Percentiles rank a stretch among this genome's conserved stretches.
Conservation (phyloP, 176 grass and related monocot genomes). For the Panicum miliaceum region DNA sequence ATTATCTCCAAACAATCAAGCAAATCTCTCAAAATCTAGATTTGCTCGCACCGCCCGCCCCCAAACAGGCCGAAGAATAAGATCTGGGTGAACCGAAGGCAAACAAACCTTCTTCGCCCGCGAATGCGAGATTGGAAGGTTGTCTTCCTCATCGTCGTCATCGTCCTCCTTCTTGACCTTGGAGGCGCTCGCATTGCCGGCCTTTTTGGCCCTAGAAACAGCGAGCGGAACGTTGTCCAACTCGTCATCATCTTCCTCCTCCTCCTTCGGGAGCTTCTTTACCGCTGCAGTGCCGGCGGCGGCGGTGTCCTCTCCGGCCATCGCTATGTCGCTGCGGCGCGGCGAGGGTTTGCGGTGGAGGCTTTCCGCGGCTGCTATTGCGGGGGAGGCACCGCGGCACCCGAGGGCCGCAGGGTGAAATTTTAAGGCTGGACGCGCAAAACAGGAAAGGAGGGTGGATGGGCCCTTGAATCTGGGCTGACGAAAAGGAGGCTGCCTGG, state of each 20-base stretch:
- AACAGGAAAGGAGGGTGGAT: not conserved
- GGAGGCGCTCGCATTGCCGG: constrained; percentile 32
- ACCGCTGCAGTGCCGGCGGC: not conserved
- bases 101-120: constrained; percentile 48
- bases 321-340: constrained; percentile 18
- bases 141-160: not conserved
- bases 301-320: constrained; percentile 50
- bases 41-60: not conserved
- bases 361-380: constrained; percentile 17
- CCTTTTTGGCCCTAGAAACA: constrained; percentile 40
- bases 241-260: not conserved
- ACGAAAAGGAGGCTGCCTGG: too few relatives aligned
- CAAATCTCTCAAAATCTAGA: not conserved
- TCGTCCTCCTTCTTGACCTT: constrained; percentile 40
- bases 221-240: constrained; percentile 34
- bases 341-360: constrained; percentile 43
- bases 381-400: not conserved
- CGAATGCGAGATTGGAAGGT: constrained; percentile 28
- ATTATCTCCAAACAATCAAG: not conserved
- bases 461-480: too few relatives aligned
- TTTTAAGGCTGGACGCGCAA: not conserved
- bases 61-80: not conserved
- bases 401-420: not conserved
- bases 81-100: not conserved
- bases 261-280: constrained; percentile 9